A percentile compares a stretch with the other conserved stretches of the same genome.
Evolutionary conservation across 371 early-diverging fungal genomes (phyloP).

Genomic region (Rhizomucor miehei): DNA sequence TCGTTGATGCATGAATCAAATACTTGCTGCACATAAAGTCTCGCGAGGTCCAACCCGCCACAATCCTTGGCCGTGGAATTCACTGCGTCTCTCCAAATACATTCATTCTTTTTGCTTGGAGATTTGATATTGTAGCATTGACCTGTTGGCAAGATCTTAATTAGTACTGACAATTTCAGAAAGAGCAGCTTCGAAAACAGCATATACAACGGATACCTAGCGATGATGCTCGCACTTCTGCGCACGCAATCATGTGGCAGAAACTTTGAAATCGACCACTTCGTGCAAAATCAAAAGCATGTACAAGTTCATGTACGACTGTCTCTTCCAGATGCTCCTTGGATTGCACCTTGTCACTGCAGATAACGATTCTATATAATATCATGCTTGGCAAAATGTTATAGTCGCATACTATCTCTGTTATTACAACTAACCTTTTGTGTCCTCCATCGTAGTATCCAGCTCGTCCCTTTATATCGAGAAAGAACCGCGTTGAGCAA

Average conservation of each 20-base stretch:
- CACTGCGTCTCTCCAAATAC: conserved; percentile 39
- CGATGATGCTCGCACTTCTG: conserved; percentile 42
- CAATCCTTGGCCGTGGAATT: conserved; percentile 38
- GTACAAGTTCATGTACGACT: conserved; percentile 44
- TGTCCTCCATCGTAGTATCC: conserved; percentile 43
- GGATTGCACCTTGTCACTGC: conserved; percentile 40
- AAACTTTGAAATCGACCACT: conserved; percentile 36
- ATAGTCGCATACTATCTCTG: too few relatives aligned
- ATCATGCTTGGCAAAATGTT: too few relatives aligned
- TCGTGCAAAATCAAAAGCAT: conserved; percentile 43
- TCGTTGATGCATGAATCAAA: conserved; percentile 37
- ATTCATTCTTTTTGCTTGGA: conserved; percentile 16
- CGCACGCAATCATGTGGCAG: conserved; percentile 45
- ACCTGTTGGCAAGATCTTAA: conserved; percentile 12
- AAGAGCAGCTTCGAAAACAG: too few relatives aligned
- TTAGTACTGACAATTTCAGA: neutral
- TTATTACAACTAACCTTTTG: conserved; percentile 33
- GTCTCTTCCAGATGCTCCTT: conserved; percentile 37
- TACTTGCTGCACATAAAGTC: conserved; percentile 28
- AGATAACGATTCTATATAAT: conserved; percentile 45
- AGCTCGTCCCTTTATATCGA: conserved; percentile 19
- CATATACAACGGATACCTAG: too few relatives aligned
- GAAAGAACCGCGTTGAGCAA: too few relatives aligned
- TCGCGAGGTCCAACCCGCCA: conserved; percentile 20
- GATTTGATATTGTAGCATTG: conserved; percentile 35